Conservation (phyloP, 148 eudicot genomes). For the Heliamphora exappendiculata region DNA sequence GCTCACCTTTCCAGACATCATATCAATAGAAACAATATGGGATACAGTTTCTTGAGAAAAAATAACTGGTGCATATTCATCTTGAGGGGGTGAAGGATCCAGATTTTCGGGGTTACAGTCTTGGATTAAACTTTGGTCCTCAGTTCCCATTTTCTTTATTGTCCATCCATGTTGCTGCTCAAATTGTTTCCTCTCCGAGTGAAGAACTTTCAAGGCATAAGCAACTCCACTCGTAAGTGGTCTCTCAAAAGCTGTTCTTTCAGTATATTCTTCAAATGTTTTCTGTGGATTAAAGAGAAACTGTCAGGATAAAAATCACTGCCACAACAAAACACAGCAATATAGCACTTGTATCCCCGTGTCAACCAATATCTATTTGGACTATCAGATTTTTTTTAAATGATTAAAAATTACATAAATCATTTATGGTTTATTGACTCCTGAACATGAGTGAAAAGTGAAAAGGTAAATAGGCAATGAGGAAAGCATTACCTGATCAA, state of each 20-base stretch:
- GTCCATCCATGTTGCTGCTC: slow-evolving; percentile 86
- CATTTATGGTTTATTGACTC: no score
- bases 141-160: slow-evolving; percentile 78
- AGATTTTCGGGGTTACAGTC: slow-evolving; percentile 60
- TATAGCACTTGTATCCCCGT: no score
- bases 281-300: slow-evolving; percentile 32
- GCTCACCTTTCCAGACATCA: slow-evolving; percentile 95
- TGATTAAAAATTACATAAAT: no score
- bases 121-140: slow-evolving; percentile 75
- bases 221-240: slow-evolving; percentile 97
- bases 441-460: background rate
- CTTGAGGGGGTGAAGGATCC: slow-evolving; percentile 73
- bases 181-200: slow-evolving; percentile 65
- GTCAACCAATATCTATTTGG: no score
- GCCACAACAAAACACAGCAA: slow-evolving; percentile 1
- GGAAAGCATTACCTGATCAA: slow-evolving; percentile 63
- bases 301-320: slow-evolving; percentile 2
- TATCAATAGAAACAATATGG: slow-evolving; percentile 83
- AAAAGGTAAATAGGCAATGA: background rate
- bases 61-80: slow-evolving; percentile 96
- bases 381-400: no score
- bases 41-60: slow-evolving; percentile 85
- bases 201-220: slow-evolving; percentile 77
- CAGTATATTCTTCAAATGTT: slow-evolving; percentile 83
- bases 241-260: slow-evolving; percentile 86